Evolutionary conservation across 179 eudicot genomes (phyloP), one percentile per base, ranked within the genome.

Genomic region (Gypsophila paniculata): DNA sequence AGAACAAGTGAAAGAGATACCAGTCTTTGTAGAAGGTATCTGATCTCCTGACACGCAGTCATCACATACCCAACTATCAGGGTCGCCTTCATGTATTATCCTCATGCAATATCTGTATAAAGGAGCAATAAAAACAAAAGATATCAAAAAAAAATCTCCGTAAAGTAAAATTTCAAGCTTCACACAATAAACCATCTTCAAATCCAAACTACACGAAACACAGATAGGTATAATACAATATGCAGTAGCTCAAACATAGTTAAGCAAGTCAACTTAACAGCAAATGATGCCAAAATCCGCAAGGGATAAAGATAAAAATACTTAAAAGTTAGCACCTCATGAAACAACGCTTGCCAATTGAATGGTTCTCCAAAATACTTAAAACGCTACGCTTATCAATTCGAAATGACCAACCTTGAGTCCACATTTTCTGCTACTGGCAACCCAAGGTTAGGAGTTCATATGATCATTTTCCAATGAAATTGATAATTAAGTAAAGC

Each of bases 31-130:
- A 10, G 65, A 48, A 75, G 74, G 65, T 46, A 26, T 42, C 51
- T 12, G 64, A 26, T 26, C 71, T 46, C 36, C 32, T 51, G 59
- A 36, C 59, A 68, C 55, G 11, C 83, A 80, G 29, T 64, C 83
- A 2, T 76, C 83, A 73, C 83, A 80, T 46, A 76, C 65, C 83
- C 83, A 80, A 32, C 46, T n/a, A 17, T 64, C 63, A 18, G 52
- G 58, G 12, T 72, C 62, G 64, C 29, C 72, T 6, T 25, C 15
- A 63, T 36, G 32, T 22, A 46, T 2, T 39, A 69, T 49, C 71
- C 34, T 55, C 83, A 73, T 80, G 77, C 83, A 80, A 38, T 80
- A 80, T 21, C 83, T 80, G 80, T 8, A 71, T 48, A 60, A 58
- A 11, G 51, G 19, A 18, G 21, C n/a, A 7, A 14, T 64, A 70